Conservation (phyloP, 129 eudicot species). For the Centrapalus pauciflorus region DNA sequence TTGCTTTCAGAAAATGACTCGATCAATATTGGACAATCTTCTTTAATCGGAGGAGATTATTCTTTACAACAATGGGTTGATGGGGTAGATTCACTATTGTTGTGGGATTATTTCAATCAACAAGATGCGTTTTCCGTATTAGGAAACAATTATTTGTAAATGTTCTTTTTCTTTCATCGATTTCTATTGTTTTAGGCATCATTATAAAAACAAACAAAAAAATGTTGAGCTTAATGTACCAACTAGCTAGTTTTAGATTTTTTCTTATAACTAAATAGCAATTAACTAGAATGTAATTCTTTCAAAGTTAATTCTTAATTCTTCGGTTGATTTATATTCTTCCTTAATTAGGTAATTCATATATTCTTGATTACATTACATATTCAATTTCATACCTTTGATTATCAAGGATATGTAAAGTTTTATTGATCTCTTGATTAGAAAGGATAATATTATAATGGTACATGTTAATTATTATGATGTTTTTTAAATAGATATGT, state of each 20-base stretch:
- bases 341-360: no score
- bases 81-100: conserved; percentile 49
- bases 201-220: not conserved
- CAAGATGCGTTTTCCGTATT: conserved; percentile 34
- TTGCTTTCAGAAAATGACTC: conserved; percentile 38
- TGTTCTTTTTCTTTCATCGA: not conserved
- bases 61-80: conserved; percentile 44
- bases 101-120: conserved; percentile 49
- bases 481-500: no score
- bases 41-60: conserved; percentile 25
- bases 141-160: conserved; percentile 13
- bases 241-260: not conserved
- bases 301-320: not conserved
- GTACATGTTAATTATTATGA: no score
- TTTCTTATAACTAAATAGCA: not conserved
- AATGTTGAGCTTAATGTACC: not conserved
- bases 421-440: no score
- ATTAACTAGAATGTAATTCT: not conserved
- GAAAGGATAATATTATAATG: no score
- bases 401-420: no score
- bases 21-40: conserved; percentile 25
- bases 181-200: conserved; percentile 15
- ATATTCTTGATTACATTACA: no score
- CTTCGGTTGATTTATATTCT: no score
- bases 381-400: no score